Conservation (phyloP, 2,329 filamentous ascomycete species). For the Xenosphaeropsis pyriputrescens region DNA sequence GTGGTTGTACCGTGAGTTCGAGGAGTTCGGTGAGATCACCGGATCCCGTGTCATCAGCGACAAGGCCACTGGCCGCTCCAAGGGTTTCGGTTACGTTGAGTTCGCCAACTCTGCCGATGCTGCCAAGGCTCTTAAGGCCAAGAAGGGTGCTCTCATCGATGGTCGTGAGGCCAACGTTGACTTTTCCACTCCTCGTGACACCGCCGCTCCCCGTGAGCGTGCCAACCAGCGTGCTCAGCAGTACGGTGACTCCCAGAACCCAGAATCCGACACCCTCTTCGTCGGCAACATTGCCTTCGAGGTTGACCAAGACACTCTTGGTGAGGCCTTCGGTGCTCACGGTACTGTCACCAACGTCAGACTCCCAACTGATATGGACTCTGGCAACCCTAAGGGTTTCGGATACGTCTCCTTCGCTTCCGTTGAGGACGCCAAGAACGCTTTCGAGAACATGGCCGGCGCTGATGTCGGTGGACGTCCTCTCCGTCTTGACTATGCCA, state of each 20-base stretch:
- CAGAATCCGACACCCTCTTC: conserved; percentile 55
- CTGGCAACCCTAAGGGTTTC: conserved; percentile 56
- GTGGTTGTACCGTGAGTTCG: conserved; percentile 54
- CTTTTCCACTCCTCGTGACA: conserved; percentile 47
- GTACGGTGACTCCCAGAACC: conserved; percentile 50
- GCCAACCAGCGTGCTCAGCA: conserved; percentile 32
- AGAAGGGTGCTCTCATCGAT: conserved; percentile 50
- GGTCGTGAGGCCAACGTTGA: conserved; percentile 55
- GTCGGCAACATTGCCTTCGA: conserved; percentile 60
- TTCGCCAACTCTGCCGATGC: conserved; percentile 45
- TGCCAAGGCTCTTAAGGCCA: conserved; percentile 46
- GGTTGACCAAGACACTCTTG: conserved; percentile 47
- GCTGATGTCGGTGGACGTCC: conserved; percentile 47
- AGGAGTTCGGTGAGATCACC: conserved; percentile 49
- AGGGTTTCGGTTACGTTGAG: conserved; percentile 64
- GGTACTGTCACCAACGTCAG: conserved; percentile 51
- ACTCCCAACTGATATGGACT: conserved; percentile 55
- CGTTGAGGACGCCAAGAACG: conserved; percentile 51
- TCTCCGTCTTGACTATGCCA: conserved; percentile 55
- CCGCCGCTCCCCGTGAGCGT: conserved; percentile 29
- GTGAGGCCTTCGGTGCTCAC: conserved; percentile 46
- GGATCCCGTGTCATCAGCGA: conserved; percentile 54
- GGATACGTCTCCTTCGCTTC: conserved; percentile 58
- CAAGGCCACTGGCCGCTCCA: conserved; percentile 50
- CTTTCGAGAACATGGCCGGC: conserved; percentile 47